phyloP scores from a whole-genome alignment of 306 rosid species.

The Quercus mongolica region DNA sequence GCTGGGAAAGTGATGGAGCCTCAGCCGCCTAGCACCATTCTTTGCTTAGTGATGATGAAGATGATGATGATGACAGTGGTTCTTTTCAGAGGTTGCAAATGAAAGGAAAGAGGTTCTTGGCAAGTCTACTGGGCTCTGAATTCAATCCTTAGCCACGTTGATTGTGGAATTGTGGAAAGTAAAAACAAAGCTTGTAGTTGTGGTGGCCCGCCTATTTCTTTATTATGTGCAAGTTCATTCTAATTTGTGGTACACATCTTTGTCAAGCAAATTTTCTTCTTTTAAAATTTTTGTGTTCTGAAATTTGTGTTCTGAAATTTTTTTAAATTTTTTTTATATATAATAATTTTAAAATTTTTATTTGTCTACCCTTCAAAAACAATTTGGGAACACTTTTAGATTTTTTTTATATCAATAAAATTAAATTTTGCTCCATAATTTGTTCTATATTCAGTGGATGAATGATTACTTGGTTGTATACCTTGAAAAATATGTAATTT shows the following conservation, averaged over 20 bases:
- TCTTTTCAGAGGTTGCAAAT: constrained; percentile 7
- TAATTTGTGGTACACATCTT: background rate
- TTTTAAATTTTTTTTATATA: too few species aligned
- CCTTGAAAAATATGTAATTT: too few species aligned
- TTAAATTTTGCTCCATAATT: too few species aligned
- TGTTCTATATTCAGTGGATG: too few species aligned
- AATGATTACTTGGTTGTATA: too few species aligned
- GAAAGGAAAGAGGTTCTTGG: background rate
- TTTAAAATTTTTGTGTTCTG: too few species aligned
- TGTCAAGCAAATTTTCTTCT: background rate
- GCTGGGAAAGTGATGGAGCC: background rate
- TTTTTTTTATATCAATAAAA: too few species aligned
- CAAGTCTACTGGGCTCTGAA: background rate
- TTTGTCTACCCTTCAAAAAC: too few species aligned
- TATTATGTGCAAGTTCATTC: background rate
- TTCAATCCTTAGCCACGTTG: background rate
- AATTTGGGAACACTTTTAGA: too few species aligned
- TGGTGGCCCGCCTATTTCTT: background rate
- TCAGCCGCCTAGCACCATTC: background rate
- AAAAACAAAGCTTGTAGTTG: background rate
- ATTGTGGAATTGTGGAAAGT: constrained; percentile 11
- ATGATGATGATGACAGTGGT: background rate
- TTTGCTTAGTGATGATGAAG: background rate
- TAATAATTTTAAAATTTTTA: too few species aligned
- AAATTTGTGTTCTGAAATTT: too few species aligned